Base-by-base conservation (phyloP, 2,329 filamentous ascomycete species). In the Trichoderma endophyticum region DNA sequence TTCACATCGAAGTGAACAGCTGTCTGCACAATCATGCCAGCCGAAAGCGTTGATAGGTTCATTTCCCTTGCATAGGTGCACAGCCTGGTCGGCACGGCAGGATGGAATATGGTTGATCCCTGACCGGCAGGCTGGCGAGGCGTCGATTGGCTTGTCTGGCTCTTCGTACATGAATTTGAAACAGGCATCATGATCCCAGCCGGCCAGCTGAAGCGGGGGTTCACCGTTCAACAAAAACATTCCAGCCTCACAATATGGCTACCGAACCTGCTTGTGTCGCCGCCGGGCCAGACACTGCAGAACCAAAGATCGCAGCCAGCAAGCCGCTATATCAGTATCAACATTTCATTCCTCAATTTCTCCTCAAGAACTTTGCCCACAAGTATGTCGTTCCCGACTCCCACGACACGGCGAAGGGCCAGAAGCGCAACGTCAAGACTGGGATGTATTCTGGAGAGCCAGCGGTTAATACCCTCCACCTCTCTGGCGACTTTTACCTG, bases 341-440 rank as follows among this genome's bases (percentile, higher is more conserved):
- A 28, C 66, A 70, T 24, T 70, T 70, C 28, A 70, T 70, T 32
- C 66, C 66, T 48, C 66, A 70, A 6, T 70, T 63, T 21, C 32
- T 70, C 12, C 54, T 70, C 21, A 70, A 51, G 21, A 70, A 62
- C 32, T 70, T 61, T 39, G 28, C 66, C 28, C 66, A 70, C 36
- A 39, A 39, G 2, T 63, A 43, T 63, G 34, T 26, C 4, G 14
- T 15, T 11, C 60, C 48, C 18, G 14, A 66, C 24, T 54, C 34
- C 18, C 28, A 15, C 18, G 39, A 26, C 18, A 18, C 6, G 60
- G 15, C 14, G 3, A 63, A 48, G 21, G 11, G n/a, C 9, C 28
- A 28, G 60, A 63, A 30, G 60, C 36, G 60, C 15, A 12, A n/a
- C 24, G 9, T 8, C 7, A 63, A 28, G 8, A n/a, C 15, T 18